Conservation (phyloP, 768 basidiomycete genomes). For the Pisolithus microcarpus region DNA sequence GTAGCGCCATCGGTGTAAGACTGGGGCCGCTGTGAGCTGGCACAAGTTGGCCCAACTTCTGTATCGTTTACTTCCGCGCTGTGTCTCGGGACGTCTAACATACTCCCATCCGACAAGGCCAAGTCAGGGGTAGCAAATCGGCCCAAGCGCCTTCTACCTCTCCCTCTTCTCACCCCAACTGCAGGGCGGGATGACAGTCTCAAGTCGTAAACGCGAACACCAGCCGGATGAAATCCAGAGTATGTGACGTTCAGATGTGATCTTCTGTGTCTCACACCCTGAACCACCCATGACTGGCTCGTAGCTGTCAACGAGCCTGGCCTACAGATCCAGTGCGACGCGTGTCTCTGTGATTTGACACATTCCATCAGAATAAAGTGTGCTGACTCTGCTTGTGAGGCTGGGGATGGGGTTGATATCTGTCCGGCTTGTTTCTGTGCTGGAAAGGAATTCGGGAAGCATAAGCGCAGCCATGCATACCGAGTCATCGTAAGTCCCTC, state of each 20-base stretch:
- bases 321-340: conserved; percentile 76
- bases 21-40: no score
- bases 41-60: no score
- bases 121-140: not conserved
- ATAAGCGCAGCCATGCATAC: conserved; percentile 83
- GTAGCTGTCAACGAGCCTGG: conserved; percentile 76
- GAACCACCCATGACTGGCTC: conserved; percentile 19
- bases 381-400: conserved; percentile 71
- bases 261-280: not conserved
- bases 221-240: conserved; percentile 61
- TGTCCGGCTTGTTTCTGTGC: conserved; percentile 90
- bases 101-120: no score
- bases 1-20: no score
- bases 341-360: conserved; percentile 82
- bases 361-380: conserved; percentile 97
- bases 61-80: no score
- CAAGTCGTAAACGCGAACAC: conserved; percentile 58
- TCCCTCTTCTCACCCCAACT: not conserved
- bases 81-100: no score
- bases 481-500: conserved; percentile 68
- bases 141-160: not conserved
- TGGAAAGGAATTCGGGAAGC: conserved; percentile 82
- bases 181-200: conserved; percentile 47
- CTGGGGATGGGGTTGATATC: conserved; percentile 80
- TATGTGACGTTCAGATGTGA: conserved; percentile 25